A percentile compares a stretch with the other conserved stretches of the same genome.
phyloP scores from a whole-genome alignment of 2,329 filamentous ascomycete genomes.

The Verticillium dahliae region DNA sequence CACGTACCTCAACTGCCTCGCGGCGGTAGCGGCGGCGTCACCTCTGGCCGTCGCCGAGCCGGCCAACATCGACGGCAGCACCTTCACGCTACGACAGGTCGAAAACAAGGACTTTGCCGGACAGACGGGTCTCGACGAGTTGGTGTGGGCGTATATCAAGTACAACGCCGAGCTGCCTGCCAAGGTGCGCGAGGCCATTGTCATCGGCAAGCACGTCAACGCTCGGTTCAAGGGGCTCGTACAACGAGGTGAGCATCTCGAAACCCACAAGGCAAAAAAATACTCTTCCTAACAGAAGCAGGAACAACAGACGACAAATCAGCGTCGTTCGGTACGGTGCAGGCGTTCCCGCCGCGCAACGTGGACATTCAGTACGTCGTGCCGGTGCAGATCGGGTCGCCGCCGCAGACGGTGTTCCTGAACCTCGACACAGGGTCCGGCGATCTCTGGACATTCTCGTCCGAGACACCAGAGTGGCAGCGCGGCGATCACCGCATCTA shows the following conservation, averaged over 20 bases:
- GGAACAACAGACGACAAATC: constrained; percentile 4
- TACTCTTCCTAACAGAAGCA: not conserved
- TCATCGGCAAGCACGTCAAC: constrained; percentile 15
- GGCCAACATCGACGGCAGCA: not conserved
- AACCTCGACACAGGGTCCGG: constrained; percentile 62
- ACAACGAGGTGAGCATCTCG: not conserved
- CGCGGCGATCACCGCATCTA: constrained; percentile 51
- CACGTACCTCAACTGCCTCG: not conserved
- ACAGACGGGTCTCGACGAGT: constrained; percentile 21
- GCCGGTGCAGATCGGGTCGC: constrained; percentile 56
- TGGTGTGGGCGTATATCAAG: constrained; percentile 27
- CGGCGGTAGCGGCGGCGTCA: not conserved
- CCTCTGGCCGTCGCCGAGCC: not conserved
- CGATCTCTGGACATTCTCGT: constrained; percentile 62
- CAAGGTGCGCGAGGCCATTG: constrained; percentile 16
- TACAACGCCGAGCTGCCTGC: constrained; percentile 25
- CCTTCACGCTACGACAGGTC: not conserved
- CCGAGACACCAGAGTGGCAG: constrained; percentile 40
- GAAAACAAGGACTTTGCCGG: not conserved
- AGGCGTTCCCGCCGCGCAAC: constrained; percentile 20
- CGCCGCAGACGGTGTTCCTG: constrained; percentile 50
- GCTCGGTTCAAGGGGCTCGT: constrained; percentile 14
- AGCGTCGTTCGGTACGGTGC: constrained; percentile 15
- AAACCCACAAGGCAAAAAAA: not conserved
- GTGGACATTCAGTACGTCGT: constrained; percentile 52